These are phyloP conservation scores for Paecilomyces sp. DNA, from an alignment of 2,329 filamentous ascomycete genomes.

Conservation along the genomic window DNA sequence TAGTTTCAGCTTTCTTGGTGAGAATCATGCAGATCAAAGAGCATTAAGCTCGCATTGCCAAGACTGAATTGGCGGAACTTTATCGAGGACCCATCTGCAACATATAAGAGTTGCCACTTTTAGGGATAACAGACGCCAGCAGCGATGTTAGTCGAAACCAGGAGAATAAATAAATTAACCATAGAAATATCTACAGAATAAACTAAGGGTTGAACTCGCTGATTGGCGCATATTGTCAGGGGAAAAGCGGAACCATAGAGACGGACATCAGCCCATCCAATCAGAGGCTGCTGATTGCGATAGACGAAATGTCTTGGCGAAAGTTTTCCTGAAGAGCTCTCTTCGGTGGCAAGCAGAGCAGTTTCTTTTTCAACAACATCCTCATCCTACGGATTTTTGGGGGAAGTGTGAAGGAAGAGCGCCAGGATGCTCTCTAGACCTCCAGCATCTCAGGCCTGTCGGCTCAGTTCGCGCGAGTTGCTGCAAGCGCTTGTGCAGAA, in stretches of 20 bases:
- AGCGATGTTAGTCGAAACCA: background rate
- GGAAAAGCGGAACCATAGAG: background rate
- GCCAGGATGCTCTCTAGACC: constrained; percentile 28
- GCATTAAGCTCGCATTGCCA: background rate
- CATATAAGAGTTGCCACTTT: background rate
- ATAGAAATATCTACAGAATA: background rate
- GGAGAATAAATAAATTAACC: background rate
- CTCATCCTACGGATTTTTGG: background rate
- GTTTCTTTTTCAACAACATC: constrained; percentile 5
- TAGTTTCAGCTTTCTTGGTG: background rate
- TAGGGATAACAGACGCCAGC: background rate
- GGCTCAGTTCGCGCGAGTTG: constrained; percentile 19
- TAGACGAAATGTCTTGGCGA: constrained; percentile 18
- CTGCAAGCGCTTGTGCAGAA: constrained; percentile 15
- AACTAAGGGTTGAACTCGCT: background rate
- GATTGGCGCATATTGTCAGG: background rate
- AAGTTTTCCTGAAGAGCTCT: constrained; percentile 18
- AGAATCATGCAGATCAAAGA: background rate
- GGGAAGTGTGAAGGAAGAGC: constrained; percentile 9
- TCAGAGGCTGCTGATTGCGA: constrained; percentile 18
- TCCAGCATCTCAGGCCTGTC: constrained; percentile 20
- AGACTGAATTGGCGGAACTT: background rate
- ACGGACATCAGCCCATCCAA: constrained; percentile 15
- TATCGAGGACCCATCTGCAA: background rate
- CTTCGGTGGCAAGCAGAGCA: constrained; percentile 8